phyloP scores from a whole-genome alignment of 768 basidiomycete species.

The Megacollybia marginata region DNA sequence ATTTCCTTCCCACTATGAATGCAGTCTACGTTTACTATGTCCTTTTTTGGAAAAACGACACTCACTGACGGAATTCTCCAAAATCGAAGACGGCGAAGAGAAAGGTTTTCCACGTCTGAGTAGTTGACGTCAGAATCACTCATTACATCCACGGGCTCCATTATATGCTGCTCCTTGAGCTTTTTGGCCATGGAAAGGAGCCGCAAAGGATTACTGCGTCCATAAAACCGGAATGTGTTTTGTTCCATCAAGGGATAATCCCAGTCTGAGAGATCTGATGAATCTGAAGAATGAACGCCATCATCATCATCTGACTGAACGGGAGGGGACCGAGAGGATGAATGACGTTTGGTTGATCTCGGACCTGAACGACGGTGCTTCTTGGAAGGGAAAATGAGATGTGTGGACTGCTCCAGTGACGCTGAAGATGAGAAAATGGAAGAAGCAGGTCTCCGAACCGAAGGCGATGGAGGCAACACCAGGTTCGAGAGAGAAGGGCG shows the following conservation, averaged over 20 bases:
- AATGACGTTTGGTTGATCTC: too few relatives aligned
- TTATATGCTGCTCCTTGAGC: background rate
- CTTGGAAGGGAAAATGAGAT: background rate
- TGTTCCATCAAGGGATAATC: background rate
- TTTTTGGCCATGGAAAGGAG: background rate
- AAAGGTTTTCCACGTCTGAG: constrained; percentile 4
- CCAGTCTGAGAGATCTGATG: background rate
- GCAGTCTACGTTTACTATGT: background rate
- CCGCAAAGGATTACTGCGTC: background rate
- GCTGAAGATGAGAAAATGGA: background rate
- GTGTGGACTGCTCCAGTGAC: background rate
- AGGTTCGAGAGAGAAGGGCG: constrained; percentile 12
- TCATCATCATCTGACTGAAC: too few relatives aligned
- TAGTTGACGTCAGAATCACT: constrained; percentile 3
- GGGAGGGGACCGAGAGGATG: too few relatives aligned
- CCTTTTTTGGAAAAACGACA: constrained; percentile 4
- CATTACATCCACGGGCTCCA: background rate
- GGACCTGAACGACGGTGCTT: background rate
- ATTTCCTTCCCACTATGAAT: constrained; percentile 46
- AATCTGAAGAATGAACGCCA: background rate
- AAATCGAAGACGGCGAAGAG: constrained; percentile 36
- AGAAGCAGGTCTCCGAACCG: too few relatives aligned
- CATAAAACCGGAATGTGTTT: background rate
- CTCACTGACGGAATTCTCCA: constrained; percentile 55
- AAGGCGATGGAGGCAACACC: constrained; percentile 8